A percentile compares a stretch with the other conserved stretches of the same genome.
phyloP scores from a whole-genome alignment of 441 rosid genomes.

The Mallotus japonicus region DNA sequence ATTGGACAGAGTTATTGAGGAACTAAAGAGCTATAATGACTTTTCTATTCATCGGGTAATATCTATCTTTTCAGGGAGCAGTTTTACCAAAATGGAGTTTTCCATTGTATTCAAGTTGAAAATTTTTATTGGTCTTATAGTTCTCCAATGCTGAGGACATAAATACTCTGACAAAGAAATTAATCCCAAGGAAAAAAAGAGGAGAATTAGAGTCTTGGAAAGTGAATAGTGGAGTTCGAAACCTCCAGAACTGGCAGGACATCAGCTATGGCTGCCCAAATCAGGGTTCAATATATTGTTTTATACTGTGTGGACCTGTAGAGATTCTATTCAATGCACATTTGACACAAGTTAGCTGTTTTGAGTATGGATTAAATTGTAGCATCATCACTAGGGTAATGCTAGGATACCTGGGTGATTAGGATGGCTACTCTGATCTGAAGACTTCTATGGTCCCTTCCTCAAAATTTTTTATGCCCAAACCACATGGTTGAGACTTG shows the following conservation, averaged over 20 bases:
- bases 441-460: neutral
- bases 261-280: neutral
- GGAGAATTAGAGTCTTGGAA: neutral
- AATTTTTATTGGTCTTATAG: neutral
- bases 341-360: neutral
- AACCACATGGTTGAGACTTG: neutral
- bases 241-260: neutral
- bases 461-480: neutral
- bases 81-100: neutral
- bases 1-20: conserved; percentile 77
- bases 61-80: neutral
- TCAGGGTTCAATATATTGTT: neutral
- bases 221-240: neutral
- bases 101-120: neutral
- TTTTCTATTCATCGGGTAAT: conserved; percentile 89
- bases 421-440: neutral
- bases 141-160: neutral
- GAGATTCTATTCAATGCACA: neutral
- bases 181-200: neutral
- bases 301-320: neutral
- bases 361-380: neutral
- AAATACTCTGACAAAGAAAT: neutral
- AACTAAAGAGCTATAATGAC: conserved; percentile 78
- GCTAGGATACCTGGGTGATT: neutral
- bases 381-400: neutral